Base-by-base conservation (phyloP, 2,329 filamentous ascomycete genomes). In the Talaromyces sp. region DNA sequence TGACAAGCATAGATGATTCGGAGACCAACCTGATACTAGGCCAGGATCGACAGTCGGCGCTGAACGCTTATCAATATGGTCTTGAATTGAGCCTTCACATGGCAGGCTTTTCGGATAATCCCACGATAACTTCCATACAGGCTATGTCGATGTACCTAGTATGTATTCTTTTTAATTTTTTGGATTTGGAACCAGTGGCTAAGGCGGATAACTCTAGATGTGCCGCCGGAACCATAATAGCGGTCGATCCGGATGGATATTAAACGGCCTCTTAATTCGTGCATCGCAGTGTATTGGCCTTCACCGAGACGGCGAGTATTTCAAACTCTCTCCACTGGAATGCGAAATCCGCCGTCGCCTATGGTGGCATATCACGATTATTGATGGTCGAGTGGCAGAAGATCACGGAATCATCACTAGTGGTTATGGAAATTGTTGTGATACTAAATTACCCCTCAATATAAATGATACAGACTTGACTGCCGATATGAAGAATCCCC, bases 261-360 rank as follows among this genome's bases (percentile, higher is more conserved):
- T 85, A 41, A 84, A 82, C 1, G 83, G 83, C 1, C 73, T 85
- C 13, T 79, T 81, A 1, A 81, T 85, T 3, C 79, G 84, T 9
- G 84, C 85, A 33, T 81, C 83, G 0, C 84, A 86, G 65, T 61
- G 41, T 0, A 76, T 89, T 14, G 86, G 86, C 0, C 78, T 89
- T 5, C 86, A 89, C 70, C 80, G 86, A 52, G 86, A 89, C 67
- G 85, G 85, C 2, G 77, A 77, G 10, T 86, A 87, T 68, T 76
- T 75, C 1, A 56, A 77, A 27, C 77, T 88, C 0, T 75, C 80
- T 1, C 85, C 86, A 0, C 87, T 86, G 68, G 84, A 88, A 64
- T 80, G 84, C 5, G 86, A 89, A 71, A 85, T 86, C 78, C 79
- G 86, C 19, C 79, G 86, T 66, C 78, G 86, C 22, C 73, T 87